Evolutionary conservation across 2,329 filamentous ascomycete genomes (phyloP).

Genomic region (Sodiomyces alkalinus): DNA sequence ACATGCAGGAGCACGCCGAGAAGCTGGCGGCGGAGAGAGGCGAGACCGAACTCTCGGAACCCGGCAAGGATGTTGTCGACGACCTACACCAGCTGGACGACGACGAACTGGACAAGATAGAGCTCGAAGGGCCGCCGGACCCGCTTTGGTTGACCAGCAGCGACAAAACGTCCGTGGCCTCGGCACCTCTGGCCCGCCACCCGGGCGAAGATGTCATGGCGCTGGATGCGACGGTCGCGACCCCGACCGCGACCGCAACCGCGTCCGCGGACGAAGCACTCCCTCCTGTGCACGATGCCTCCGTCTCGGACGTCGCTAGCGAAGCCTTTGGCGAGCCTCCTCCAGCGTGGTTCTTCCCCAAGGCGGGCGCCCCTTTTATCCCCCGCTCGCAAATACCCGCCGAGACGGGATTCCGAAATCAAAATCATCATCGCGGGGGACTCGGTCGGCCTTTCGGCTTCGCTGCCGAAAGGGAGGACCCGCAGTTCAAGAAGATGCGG

Average conservation of each 20-base stretch:
- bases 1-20: constrained; percentile 67
- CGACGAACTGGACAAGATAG: constrained; percentile 22
- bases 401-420: constrained; percentile 24
- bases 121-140: constrained; percentile 22
- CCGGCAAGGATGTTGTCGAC: no score
- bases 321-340: no score
- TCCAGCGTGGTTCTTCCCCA: no score
- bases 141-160: constrained; percentile 25
- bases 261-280: constrained; percentile 1
- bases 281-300: constrained; percentile 4
- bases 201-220: constrained; percentile 8
- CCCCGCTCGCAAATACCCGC: constrained; percentile 18
- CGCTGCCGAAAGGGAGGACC: constrained; percentile 19
- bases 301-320: constrained; percentile 3
- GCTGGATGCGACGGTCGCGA: no score
- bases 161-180: constrained; percentile 6
- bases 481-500: constrained; percentile 29
- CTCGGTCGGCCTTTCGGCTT: constrained; percentile 29
- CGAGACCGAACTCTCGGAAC: no score
- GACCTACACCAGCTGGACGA: constrained; percentile 11
- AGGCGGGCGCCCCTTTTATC: neutral
- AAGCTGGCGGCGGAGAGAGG: constrained; percentile 36
- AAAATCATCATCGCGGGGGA: constrained; percentile 12
- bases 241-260: constrained; percentile 2
- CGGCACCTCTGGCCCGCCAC: neutral